Evolutionary conservation across 257 asterid genomes (phyloP), one percentile per base, ranked within the genome.

Genomic region (Parsonsia alboflavescens): DNA sequence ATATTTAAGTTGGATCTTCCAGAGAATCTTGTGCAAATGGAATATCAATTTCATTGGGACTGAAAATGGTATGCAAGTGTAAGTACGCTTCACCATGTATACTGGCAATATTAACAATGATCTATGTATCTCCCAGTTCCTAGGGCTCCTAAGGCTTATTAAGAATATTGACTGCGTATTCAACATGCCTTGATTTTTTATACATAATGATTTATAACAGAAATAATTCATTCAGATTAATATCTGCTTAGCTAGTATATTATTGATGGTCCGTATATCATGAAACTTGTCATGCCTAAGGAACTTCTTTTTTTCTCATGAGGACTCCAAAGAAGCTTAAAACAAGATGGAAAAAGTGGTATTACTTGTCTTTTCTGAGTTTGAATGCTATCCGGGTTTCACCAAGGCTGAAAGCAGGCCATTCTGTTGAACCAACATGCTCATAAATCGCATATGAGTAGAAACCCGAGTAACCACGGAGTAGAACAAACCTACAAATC

Each of bases 311-410:
- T 6, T 65, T 44, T 41, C 3, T 6, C 42, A 10, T n/a, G 64
- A 10, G 7, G 15, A 26, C 53, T 16, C 26, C 4, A 3, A 16
- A n/a, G 13, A 63, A 4, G 17, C 13, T 7, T 36, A 33, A 11
- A 22, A 56, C 21, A 65, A 69, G 61, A 21, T 4, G 46, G 22
- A 67, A 52, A 52, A 65, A 42, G 21, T 33, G 22, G 15, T 39
- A 52, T 73, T 81, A 91, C 97, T 86, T 92, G 87, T 92, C 95
- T 78, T 90, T 90, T 50, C 89, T 84, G 56, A 88, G 91, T 85
- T 86, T 92, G 89, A 90, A 92, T 4, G 83, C 95, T 22, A 86
- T 85, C 76, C 96, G 87, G 17, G 97, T 90, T 76, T 92, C 96
- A 44, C 83, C 87, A 5, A 90, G 89, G 86, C 85, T 92, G 83